Conservation (phyloP, 169 alveolate species). For the Plasmodium adleri region DNA sequence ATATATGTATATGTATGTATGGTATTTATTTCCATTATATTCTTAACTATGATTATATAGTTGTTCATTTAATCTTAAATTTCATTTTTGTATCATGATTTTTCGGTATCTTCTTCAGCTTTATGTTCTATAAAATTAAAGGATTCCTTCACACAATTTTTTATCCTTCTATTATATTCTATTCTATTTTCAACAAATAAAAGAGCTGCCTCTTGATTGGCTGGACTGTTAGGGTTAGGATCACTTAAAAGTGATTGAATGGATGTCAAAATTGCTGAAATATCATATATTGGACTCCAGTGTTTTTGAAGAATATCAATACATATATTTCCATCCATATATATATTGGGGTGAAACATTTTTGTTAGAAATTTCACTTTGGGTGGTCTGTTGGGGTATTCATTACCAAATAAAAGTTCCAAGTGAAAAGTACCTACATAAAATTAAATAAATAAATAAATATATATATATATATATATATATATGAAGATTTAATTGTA, state of each 20-base stretch:
- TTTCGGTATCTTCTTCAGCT: constrained; percentile 26
- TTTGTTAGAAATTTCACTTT: constrained; percentile 89
- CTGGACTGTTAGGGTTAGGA: constrained; percentile 98
- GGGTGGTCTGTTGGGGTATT: constrained; percentile 95
- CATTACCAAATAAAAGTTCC: constrained; percentile 91
- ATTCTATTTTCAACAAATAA: constrained; percentile 93
- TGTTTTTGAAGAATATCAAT: constrained; percentile 95
- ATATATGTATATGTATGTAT: too few species aligned
- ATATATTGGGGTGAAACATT: constrained; percentile 94
- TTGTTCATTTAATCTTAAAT: too few species aligned
- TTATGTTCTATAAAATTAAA: constrained; percentile 71
- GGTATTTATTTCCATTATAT: too few species aligned
- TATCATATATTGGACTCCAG: constrained; percentile 98
- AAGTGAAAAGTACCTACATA: constrained; percentile 93
- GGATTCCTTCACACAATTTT: constrained; percentile 91
- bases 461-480: not conserved
- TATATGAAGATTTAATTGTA: too few species aligned
- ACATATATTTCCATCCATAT: constrained; percentile 96
- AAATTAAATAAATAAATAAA: constrained; percentile 5
- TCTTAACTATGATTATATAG: too few species aligned
- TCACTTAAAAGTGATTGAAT: constrained; percentile 97
- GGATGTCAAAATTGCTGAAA: constrained; percentile 96
- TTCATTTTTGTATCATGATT: constrained; percentile 9
- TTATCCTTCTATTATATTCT: constrained; percentile 93
- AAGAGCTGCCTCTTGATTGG: constrained; percentile 97